A percentile compares a stretch with the other conserved stretches of the same genome.
These are phyloP conservation scores for Scheffersomyces lignicola DNA, from an alignment of 1,139 yeast species.

Conservation along the genomic window DNA sequence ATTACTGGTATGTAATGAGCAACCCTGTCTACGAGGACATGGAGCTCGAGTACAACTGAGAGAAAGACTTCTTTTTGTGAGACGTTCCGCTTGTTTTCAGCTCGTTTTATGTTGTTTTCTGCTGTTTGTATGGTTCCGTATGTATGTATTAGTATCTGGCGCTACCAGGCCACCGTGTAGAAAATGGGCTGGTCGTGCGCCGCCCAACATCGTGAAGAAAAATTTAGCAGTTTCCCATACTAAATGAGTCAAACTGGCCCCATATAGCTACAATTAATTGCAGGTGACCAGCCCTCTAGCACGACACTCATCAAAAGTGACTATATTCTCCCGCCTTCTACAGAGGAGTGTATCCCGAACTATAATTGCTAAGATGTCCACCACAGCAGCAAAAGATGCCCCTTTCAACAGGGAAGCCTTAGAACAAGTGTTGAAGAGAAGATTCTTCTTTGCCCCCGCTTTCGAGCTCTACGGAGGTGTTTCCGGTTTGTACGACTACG, in stretches of 20 bases:
- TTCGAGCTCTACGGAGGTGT: slow-evolving; percentile 98
- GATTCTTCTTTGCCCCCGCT: slow-evolving; percentile 97
- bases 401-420: slow-evolving; percentile 80
- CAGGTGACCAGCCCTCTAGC: neutral
- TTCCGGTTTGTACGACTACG: slow-evolving; percentile 95
- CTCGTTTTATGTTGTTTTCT: no score
- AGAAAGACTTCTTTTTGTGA: no score
- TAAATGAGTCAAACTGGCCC: slow-evolving; percentile 2
- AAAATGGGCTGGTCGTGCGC: no score
- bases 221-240: neutral
- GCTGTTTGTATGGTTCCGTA: no score
- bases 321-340: slow-evolving; percentile 1
- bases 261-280: no score
- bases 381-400: slow-evolving; percentile 23
- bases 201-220: neutral
- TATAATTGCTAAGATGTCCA: slow-evolving; percentile 26
- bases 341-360: slow-evolving; percentile 6
- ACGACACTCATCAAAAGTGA: slow-evolving; percentile 4
- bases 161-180: no score
- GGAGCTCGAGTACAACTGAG: neutral
- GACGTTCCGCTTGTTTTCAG: no score
- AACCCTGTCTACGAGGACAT: neutral
- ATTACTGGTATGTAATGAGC: slow-evolving; percentile 23
- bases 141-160: no score
- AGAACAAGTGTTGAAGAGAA: slow-evolving; percentile 88